Base-by-base conservation (phyloP, 805 yeast species). In the Lipomyces spencermartinsiae region DNA sequence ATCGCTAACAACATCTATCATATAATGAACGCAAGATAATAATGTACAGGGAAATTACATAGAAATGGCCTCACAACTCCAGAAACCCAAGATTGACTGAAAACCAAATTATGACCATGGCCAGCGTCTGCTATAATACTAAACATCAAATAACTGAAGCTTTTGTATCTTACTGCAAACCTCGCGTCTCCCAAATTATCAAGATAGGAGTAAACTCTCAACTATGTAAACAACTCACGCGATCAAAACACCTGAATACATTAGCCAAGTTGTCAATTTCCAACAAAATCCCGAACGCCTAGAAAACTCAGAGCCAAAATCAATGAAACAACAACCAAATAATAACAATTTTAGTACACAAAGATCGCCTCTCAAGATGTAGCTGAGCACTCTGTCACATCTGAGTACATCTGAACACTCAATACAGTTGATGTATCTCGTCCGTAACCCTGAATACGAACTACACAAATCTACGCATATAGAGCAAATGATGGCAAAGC, bases 401-500 rank as follows among this genome's bases (percentile, higher is more conserved):
- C 43, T 37, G 43, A 16, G 9, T 4, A 37, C 16, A 37, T 37
- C 43, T 37, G 43, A 16, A 37, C 16, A 37, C 29, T 25, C 29
- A 25, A 25, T 12, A 37, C 16, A 37, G 43, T 12, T 37, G 6
- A 25, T 37, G 2, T 37, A 37, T 12, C 43, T 12, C 43, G 5
- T 14, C 14, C 14, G n/a, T 12, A 14, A 37, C 39, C 14, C 43
- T 37, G 43, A 37, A 12, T 12, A 1, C 2, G 5, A 14, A 4
- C 9, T 37, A 37, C 4, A 37, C 43, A 37, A 37, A 43, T 35
- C 59, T 64, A 66, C 19, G 63, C 46, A 59, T 62, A 66, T 59
- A 66, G 58, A 34, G 69, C 69, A 46, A 66, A n/a, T 35, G 65
- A 62, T 25, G 69, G 33, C 54, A 66, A 54, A 43, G 63, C 59